phyloP scores from a whole-genome alignment of 805 yeast species.

The Barnettozyma pratensis region DNA sequence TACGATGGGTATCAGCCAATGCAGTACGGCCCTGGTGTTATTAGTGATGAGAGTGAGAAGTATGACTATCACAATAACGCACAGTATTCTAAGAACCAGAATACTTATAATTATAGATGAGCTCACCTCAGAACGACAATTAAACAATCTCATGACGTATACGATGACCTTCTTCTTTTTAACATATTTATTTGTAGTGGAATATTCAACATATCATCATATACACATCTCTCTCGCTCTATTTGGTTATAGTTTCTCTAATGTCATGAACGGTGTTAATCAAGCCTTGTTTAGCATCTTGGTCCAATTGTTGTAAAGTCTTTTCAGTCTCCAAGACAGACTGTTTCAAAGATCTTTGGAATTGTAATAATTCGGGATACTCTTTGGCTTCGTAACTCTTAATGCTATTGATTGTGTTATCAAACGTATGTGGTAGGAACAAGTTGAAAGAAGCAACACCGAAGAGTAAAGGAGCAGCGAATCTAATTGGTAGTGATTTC shows the following conservation, averaged over 20 bases:
- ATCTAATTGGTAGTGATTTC: conserved; percentile 44
- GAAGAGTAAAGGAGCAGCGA: conserved; percentile 44
- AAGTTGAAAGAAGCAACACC: conserved; percentile 40
- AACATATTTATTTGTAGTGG: too few species aligned
- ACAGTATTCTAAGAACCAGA: not conserved
- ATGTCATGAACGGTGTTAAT: conserved; percentile 18
- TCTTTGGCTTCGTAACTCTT: conserved; percentile 29
- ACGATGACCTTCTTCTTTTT: too few species aligned
- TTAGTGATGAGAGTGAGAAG: conserved; percentile 10
- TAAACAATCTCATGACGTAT: too few species aligned
- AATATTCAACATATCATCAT: too few species aligned
- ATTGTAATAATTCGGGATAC: conserved; percentile 32
- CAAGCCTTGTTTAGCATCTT: conserved; percentile 14
- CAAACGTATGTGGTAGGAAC: conserved; percentile 47
- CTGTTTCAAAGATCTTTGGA: conserved; percentile 22
- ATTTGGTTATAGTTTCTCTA: conserved; percentile 17
- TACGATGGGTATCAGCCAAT: conserved; percentile 1
- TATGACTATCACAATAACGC: not conserved
- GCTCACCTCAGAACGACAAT: not conserved
- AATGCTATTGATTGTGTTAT: conserved; percentile 26
- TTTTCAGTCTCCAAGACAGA: conserved; percentile 17
- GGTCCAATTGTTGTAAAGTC: not conserved
- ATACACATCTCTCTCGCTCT: not conserved
- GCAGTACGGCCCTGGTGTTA: conserved; percentile 16
- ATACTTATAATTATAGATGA: not conserved